Evolutionary conservation across 495 filamentous ascomycete genomes (phyloP), one percentile per base, ranked within the genome.

Genomic region (Hypoxylon rickii): DNA sequence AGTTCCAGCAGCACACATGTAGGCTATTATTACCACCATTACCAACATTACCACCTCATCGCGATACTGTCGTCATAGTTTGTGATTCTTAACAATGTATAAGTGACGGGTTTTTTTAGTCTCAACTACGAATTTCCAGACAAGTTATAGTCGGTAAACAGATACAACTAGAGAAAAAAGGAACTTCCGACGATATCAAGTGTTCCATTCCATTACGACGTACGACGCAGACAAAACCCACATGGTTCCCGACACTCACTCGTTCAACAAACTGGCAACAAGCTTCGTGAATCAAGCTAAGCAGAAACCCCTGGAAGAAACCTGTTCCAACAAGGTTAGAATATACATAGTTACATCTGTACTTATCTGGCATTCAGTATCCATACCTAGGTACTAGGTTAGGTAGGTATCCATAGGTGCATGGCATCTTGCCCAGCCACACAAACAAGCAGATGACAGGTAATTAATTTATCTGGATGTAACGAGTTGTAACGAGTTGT

Each of bases 221-320:
- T 29, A 29, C 32, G 7, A 34, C 7, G 12, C 32, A 34, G 32
- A 34, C 32, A n/a, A 34, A 34, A 34, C 32, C 32, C 32, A 34
- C 24, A 4, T 17, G 3, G 18, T 32, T 44, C 19, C 22, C 24
- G 32, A 13, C 32, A 29, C 32, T 18, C 41, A 7, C 7, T 44
- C 41, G 16, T 29, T 26, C 20, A 44, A 12, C 41, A 44, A 44
- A 29, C 3, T 6, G 8, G 40, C 4, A 43, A 3, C 32, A 29
- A 44, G 41, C 41, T 29, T 44, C 41, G 10, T 44, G 41, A 44
- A 44, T 29, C 41, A 44, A 16, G 31, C 22, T 22, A 17, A 24
- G 20, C 41, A 6, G 32, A 34, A 13, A 3, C 32, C 41, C 41
- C 41, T 44, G 39, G 39, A 24, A n/a, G n/a, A 42, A 24, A 2